Percentiles rank a stretch among this genome's conserved stretches.
Evolutionary conservation across 495 filamentous ascomycete species (phyloP).

Genomic region (Penicillium waksmanii): DNA sequence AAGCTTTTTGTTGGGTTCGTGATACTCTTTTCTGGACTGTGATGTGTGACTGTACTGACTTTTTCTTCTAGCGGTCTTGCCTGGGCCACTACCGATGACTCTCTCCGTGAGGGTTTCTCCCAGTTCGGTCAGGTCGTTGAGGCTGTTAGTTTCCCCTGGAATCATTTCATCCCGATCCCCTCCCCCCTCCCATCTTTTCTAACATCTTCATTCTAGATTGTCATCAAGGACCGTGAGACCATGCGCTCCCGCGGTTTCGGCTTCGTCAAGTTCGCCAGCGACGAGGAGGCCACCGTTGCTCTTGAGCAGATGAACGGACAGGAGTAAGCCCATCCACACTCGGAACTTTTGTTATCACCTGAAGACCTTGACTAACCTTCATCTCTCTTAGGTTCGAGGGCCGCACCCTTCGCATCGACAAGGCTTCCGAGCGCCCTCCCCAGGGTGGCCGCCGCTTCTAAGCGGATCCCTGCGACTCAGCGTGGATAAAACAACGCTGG

Average conservation of each 20-base stretch:
- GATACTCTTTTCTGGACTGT: background rate
- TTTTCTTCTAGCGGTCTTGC: conserved; percentile 16
- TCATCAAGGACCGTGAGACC: conserved; percentile 26
- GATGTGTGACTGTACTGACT: background rate
- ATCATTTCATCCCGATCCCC: background rate
- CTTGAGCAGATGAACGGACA: conserved; percentile 17
- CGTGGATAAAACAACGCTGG: too few species aligned
- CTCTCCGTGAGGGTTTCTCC: conserved; percentile 14
- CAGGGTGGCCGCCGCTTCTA: too few species aligned
- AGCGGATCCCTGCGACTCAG: too few species aligned
- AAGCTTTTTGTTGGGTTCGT: background rate
- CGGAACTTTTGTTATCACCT: background rate
- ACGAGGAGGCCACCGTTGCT: conserved; percentile 16
- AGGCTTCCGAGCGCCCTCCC: conserved; percentile 19
- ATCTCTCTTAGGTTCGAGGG: conserved; percentile 18
- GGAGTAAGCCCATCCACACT: conserved; percentile 10
- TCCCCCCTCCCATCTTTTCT: too few species aligned
- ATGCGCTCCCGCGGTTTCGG: conserved; percentile 26
- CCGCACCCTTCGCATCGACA: conserved; percentile 19
- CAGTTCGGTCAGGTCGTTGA: conserved; percentile 18
- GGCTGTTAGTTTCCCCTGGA: conserved; percentile 9
- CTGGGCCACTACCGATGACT: conserved; percentile 19
- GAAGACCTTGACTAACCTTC: background rate
- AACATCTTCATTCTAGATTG: conserved; percentile 14
- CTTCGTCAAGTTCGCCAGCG: conserved; percentile 21